Base-by-base conservation (phyloP, 2,329 filamentous ascomycete species). In the Cercospora zeina region DNA sequence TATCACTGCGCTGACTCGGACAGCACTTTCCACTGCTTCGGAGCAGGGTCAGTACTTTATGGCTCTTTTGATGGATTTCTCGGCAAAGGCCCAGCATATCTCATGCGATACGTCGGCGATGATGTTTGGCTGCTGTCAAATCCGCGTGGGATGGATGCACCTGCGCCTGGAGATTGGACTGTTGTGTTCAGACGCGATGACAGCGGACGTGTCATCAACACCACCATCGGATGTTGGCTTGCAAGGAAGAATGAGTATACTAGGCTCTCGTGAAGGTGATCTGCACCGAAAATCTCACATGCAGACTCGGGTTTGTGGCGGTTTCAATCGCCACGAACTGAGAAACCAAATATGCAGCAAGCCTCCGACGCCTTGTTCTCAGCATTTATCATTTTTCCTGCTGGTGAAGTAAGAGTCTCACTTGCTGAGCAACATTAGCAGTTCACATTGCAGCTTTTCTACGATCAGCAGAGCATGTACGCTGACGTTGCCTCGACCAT, bases 141-240 rank as follows among this genome's bases (percentile, higher is more conserved):
- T 61, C 76, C 76, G 4, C 69, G 79, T 50, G 76, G 75, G 10
- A 65, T 80, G 61, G 79, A 81, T 66, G 73, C 76, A 0, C 73
- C 74, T 4, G 73, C 78, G 0, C 78, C 77, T 0, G 77, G 78
- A 3, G 73, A 79, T 55, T 80, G 78, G 78, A 80, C 78, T 0
- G 63, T 80, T 1, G 71, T 75, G 3, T 75, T 80, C 61, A 60
- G 62, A 30, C 63, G 68, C 4, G 53, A 63, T 4, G 54, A 61
- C 9, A 59, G 53, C 27, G 59, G 33, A 24, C 63, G 47, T 10
- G 66, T 77, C 0, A 54, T 51, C 4, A 69, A 69, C 0, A 67
- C 73, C 9, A 77, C 66, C 0, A 71, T 79, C 51, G 77, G 78
- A 9, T 80, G 77, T 61, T 79, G 77, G 77, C 58, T 79, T 16